phyloP scores from a whole-genome alignment of 1,139 yeast genomes.

The Blastobotrys niveus region DNA sequence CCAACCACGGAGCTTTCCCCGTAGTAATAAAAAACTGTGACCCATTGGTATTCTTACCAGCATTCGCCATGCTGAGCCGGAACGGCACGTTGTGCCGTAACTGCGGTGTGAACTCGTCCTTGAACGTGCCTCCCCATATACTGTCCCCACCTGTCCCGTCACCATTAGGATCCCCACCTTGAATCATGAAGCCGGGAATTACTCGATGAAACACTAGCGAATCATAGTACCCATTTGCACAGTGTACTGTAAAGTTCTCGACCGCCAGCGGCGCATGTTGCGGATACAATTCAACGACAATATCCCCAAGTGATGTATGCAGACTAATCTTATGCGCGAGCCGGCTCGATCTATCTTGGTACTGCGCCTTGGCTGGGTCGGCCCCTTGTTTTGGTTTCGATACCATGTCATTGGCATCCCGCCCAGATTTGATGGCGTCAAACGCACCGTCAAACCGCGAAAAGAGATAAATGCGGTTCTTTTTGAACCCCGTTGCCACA shows the following conservation, averaged over 20 bases:
- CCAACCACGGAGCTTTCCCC: conserved; percentile 43
- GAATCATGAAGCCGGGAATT: conserved; percentile 47
- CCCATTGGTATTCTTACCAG: conserved; percentile 58
- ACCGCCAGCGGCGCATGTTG: conserved; percentile 41
- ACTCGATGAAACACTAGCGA: conserved; percentile 44
- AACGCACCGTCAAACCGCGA: conserved; percentile 26
- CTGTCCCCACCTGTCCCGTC: conserved; percentile 48
- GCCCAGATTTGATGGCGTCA: conserved; percentile 1
- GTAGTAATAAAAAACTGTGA: conserved; percentile 57
- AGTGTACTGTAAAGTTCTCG: conserved; percentile 41
- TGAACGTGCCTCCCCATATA: conserved; percentile 39
- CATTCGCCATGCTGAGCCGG: conserved; percentile 54
- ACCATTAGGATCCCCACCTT: conserved; percentile 50
- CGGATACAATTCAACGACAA: conserved; percentile 37
- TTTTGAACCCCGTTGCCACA: conserved; percentile 34
- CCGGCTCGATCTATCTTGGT: not conserved
- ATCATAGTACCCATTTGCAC: conserved; percentile 40
- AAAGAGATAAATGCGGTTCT: conserved; percentile 36
- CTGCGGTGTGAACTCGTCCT: conserved; percentile 41
- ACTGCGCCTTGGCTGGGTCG: not conserved
- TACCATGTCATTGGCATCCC: not conserved
- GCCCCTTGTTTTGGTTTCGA: not conserved
- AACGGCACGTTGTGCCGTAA: conserved; percentile 41
- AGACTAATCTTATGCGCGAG: conserved; percentile 24
- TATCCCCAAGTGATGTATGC: conserved; percentile 47